A percentile compares a stretch with the other conserved stretches of the same genome.
phyloP scores from a whole-genome alignment of 2,329 filamentous ascomycete species.

The Pseudonectria foliicola region DNA sequence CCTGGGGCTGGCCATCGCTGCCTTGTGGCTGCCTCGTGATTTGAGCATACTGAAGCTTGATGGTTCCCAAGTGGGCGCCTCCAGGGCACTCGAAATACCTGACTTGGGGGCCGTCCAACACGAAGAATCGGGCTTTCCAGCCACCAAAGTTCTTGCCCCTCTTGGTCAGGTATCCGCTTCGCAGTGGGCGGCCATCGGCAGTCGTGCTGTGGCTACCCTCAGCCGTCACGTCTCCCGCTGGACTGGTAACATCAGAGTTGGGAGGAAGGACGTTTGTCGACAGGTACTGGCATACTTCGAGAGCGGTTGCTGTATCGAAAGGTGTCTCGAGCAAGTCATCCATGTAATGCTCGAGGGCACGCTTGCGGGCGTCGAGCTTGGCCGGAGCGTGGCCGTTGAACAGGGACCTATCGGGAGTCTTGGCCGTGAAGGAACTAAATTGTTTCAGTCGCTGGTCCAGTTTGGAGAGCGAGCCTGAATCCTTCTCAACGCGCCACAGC shows the following conservation, averaged over 20 bases:
- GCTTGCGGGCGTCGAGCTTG: slow-evolving; percentile 79
- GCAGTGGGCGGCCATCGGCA: slow-evolving; percentile 60
- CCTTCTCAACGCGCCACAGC: slow-evolving; percentile 92
- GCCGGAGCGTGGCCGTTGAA: slow-evolving; percentile 92
- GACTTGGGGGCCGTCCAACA: slow-evolving; percentile 54
- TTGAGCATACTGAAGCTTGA: slow-evolving; percentile 83
- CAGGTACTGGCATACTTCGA: slow-evolving; percentile 82
- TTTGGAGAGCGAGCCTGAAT: slow-evolving; percentile 70
- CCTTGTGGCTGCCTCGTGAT: slow-evolving; percentile 78
- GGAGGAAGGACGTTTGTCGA: slow-evolving; percentile 60
- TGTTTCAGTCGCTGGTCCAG: slow-evolving; percentile 77
- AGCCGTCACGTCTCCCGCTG: slow-evolving; percentile 14
- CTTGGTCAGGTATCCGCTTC: slow-evolving; percentile 91
- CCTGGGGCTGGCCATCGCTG: slow-evolving; percentile 49
- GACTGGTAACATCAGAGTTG: slow-evolving; percentile 48
- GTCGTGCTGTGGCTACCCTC: slow-evolving; percentile 30
- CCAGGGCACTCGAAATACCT: slow-evolving; percentile 91
- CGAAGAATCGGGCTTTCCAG: slow-evolving; percentile 78
- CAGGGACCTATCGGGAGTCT: slow-evolving; percentile 73
- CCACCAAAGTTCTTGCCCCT: slow-evolving; percentile 97
- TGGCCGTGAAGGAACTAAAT: slow-evolving; percentile 63
- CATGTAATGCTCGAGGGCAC: slow-evolving; percentile 77
- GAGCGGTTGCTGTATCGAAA: slow-evolving; percentile 67
- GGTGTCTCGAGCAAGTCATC: slow-evolving; percentile 77
- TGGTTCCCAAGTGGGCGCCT: slow-evolving; percentile 83